Percentiles rank a stretch among this genome's conserved stretches.
Conservation (phyloP, 2,329 filamentous ascomycete species). For the Curvularia sp. region DNA sequence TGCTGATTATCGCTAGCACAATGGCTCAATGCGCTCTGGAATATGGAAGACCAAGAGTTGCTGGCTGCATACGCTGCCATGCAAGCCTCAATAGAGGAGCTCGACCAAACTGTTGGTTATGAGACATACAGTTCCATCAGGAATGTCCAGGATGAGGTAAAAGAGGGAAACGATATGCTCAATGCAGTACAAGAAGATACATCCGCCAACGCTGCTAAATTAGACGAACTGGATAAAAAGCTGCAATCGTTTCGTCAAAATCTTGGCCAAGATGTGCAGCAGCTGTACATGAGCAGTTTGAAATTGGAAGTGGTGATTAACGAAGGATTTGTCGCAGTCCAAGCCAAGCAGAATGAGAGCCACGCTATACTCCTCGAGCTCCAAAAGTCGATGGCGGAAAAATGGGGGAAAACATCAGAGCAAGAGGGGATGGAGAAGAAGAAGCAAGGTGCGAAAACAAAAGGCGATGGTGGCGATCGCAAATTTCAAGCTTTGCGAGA, state of each 20-base stretch:
- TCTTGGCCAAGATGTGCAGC: not conserved
- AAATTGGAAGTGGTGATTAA: not conserved
- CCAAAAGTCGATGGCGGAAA: not conserved
- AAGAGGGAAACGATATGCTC: constrained; percentile 7
- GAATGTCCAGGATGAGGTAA: constrained; percentile 2
- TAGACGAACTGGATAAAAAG: constrained; percentile 1
- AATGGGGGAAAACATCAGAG: not conserved
- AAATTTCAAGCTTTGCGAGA: constrained; percentile 5
- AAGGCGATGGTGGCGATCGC: not conserved
- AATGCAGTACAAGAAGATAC: not conserved
- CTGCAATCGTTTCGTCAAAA: not conserved
- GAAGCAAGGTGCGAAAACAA: not conserved
- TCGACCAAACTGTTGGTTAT: constrained; percentile 17
- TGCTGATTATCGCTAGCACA: constrained; percentile 1
- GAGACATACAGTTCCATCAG: constrained; percentile 16
- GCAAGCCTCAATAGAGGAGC: constrained; percentile 22
- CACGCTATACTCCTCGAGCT: not conserved
- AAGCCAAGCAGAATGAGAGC: not conserved
- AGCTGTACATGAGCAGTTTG: constrained; percentile 5
- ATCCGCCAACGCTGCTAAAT: not conserved
- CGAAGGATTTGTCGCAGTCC: constrained; percentile 3
- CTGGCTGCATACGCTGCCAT: constrained; percentile 18
- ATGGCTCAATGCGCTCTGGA: constrained; percentile 23
- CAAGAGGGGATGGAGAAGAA: constrained; percentile 6
- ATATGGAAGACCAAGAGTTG: constrained; percentile 21